Conservation (phyloP, 139 green algal species). For the Chlorella sorokiniana region DNA sequence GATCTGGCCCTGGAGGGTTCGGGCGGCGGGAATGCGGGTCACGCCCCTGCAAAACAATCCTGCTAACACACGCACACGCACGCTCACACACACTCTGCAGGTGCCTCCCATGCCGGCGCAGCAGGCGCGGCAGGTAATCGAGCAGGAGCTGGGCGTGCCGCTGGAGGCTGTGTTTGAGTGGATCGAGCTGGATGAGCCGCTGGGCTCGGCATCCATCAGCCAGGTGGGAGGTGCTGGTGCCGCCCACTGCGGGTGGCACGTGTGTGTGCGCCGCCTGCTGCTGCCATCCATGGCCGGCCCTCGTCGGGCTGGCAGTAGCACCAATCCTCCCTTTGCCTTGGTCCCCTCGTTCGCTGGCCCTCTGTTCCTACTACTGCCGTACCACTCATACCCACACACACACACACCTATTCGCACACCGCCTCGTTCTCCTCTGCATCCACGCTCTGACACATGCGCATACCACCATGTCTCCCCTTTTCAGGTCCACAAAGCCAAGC, state of each 20-base stretch:
- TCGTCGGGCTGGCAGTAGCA: neutral
- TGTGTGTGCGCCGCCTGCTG: too few species aligned
- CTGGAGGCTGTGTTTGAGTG: constrained; percentile 86
- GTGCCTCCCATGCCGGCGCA: constrained; percentile 71
- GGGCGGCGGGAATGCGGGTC: too few species aligned
- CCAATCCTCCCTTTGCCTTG: too few species aligned
- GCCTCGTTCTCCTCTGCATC: neutral
- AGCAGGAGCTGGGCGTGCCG: constrained; percentile 72
- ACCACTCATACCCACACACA: too few species aligned
- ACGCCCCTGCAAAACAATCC: too few species aligned
- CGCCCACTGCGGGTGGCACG: neutral
- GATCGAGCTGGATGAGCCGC: constrained; percentile 85
- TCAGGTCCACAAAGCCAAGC: constrained; percentile 88
- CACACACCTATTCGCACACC: too few species aligned
- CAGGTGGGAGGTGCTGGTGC: constrained; percentile 62
- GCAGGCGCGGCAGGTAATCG: constrained; percentile 51
- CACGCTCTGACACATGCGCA: neutral
- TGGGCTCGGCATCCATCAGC: constrained; percentile 90
- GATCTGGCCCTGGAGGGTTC: too few species aligned
- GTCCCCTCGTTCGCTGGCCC: too few species aligned
- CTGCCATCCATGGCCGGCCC: too few species aligned
- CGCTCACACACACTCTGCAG: constrained; percentile 22
- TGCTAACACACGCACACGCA: neutral
- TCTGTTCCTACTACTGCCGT: too few species aligned
- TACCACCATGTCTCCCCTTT: neutral